Percentiles rank a stretch among this genome's conserved stretches.
Conservation (phyloP, 2,329 filamentous ascomycete genomes). For the Leptographium wingfieldii region DNA sequence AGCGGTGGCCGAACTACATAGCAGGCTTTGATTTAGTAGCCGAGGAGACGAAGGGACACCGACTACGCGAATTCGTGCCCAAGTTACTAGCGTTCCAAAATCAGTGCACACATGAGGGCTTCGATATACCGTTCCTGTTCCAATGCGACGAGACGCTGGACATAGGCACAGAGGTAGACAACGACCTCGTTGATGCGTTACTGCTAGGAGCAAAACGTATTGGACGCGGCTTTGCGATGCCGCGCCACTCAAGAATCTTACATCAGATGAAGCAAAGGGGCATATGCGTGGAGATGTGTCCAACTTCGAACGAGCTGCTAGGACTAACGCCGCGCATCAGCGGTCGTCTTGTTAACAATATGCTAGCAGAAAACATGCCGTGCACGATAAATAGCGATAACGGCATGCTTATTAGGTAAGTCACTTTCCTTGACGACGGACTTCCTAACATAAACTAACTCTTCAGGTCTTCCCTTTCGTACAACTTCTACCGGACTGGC, state of each 20-base stretch:
- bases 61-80: constrained; percentile 41
- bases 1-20: constrained; percentile 42
- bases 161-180: constrained; percentile 48
- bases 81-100: constrained; percentile 44
- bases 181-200: constrained; percentile 57
- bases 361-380: constrained; percentile 58
- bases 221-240: constrained; percentile 59
- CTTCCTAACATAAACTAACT: background rate
- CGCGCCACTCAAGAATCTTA: constrained; percentile 55
- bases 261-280: constrained; percentile 48
- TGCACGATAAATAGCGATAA: constrained; percentile 68
- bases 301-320: constrained; percentile 67
- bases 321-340: constrained; percentile 53
- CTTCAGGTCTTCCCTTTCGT: constrained; percentile 52
- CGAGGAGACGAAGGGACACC: constrained; percentile 49
- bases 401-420: constrained; percentile 46
- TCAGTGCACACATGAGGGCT: constrained; percentile 29
- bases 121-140: constrained; percentile 61
- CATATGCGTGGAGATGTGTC: constrained; percentile 64
- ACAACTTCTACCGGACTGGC: constrained; percentile 70
- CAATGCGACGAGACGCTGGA: constrained; percentile 67
- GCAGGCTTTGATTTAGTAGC: constrained; percentile 61
- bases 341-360: constrained; percentile 53
- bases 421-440: constrained; percentile 26
- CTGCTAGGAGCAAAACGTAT: constrained; percentile 55